phyloP scores from a whole-genome alignment of 2,329 filamentous ascomycete genomes.

The Arthrobotrys iridis region DNA sequence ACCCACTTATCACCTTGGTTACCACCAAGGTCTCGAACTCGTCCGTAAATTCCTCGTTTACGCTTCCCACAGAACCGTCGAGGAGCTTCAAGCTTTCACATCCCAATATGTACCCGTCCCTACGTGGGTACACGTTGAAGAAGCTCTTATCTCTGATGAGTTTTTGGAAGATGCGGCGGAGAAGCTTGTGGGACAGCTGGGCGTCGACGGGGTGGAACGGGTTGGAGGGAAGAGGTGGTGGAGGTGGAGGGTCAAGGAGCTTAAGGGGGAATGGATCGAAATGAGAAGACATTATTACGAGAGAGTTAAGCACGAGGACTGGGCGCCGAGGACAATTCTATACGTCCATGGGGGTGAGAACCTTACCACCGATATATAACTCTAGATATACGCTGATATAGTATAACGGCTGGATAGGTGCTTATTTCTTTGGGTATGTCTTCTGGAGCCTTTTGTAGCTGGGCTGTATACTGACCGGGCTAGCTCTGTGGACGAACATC shows the following conservation, averaged over 20 bases:
- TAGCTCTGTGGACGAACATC: constrained; percentile 88
- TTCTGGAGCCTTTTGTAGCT: not conserved
- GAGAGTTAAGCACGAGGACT: constrained; percentile 71
- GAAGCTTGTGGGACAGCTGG: constrained; percentile 77
- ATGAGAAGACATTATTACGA: constrained; percentile 84
- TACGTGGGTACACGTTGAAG: constrained; percentile 83
- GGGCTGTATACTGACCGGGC: not conserved
- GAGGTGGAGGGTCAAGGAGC: constrained; percentile 72
- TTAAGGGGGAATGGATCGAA: constrained; percentile 94
- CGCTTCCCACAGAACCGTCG: constrained; percentile 87
- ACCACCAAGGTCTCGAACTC: constrained; percentile 89
- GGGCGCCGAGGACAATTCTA: constrained; percentile 81
- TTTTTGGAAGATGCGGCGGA: constrained; percentile 74
- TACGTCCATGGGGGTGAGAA: constrained; percentile 78
- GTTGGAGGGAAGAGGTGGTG: constrained; percentile 89
- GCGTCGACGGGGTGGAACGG: constrained; percentile 75
- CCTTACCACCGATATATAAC: not conserved
- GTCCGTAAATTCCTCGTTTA: constrained; percentile 86
- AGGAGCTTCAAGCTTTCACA: constrained; percentile 92
- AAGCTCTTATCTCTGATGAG: constrained; percentile 72
- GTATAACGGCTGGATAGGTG: not conserved
- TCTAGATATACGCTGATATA: constrained; percentile 22
- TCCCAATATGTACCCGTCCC: constrained; percentile 90
- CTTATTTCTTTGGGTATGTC: constrained; percentile 51
- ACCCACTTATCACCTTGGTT: constrained; percentile 89